Conservation (phyloP, 371 early-diverging fungal genomes). For the Mycotypha africana region DNA sequence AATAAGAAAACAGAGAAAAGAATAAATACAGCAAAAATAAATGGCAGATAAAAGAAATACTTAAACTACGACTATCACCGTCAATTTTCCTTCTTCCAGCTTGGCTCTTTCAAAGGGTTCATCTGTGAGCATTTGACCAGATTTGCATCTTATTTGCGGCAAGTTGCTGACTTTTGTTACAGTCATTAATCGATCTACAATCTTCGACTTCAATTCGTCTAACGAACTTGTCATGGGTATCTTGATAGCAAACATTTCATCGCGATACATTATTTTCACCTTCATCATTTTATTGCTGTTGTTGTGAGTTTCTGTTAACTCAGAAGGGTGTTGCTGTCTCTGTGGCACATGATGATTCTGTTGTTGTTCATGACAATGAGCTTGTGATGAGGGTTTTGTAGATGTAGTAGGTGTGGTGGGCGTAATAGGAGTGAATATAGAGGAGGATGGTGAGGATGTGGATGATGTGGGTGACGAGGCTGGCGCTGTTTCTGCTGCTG, state of each 20-base stretch:
- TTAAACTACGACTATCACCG: too few relatives aligned
- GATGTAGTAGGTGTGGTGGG: background rate
- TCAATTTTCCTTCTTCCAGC: too few relatives aligned
- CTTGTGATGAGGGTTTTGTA: background rate
- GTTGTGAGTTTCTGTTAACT: too few relatives aligned
- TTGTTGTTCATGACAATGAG: background rate
- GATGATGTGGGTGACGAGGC: too few relatives aligned
- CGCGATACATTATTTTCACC: conserved; percentile 64
- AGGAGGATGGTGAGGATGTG: too few relatives aligned
- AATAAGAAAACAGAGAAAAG: too few relatives aligned
- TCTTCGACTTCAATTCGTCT: conserved; percentile 47
- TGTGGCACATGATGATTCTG: conserved; percentile 3
- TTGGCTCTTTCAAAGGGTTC: too few relatives aligned
- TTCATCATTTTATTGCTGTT: conserved; percentile 35
- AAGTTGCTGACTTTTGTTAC: too few relatives aligned
- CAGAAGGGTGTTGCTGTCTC: background rate
- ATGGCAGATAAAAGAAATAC: too few relatives aligned
- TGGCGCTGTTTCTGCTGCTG: background rate
- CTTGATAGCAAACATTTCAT: conserved; percentile 72
- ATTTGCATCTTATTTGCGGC: too few relatives aligned
- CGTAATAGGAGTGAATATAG: background rate
- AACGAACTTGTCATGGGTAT: conserved; percentile 56
- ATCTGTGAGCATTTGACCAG: too few relatives aligned
- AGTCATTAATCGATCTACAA: conserved; percentile 60
- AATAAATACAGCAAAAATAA: too few relatives aligned